Evolutionary conservation across 768 basidiomycete species (phyloP).

Genomic region (Kwoniella shandongensis): DNA sequence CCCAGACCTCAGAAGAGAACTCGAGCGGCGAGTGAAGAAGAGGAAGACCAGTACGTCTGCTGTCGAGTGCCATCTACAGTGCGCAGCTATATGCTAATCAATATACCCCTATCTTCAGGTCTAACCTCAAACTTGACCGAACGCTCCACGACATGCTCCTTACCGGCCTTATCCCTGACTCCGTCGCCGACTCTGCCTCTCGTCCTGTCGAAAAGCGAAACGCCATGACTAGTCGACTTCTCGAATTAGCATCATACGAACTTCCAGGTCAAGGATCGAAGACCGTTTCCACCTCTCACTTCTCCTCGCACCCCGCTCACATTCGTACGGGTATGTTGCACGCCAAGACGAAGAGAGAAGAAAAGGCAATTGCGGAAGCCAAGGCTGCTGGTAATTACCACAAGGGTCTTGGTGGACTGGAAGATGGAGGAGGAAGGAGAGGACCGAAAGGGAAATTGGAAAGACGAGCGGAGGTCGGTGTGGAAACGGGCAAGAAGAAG

Average conservation of each 20-base stretch:
- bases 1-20: conserved; percentile 23
- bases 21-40: conserved; percentile 23
- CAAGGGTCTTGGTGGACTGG: conserved; percentile 37
- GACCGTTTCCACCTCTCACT: conserved; percentile 15
- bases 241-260: conserved; percentile 41
- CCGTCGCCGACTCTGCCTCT: conserved; percentile 21
- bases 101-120: conserved; percentile 18
- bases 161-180: conserved; percentile 43
- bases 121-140: conserved; percentile 52
- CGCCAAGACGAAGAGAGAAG: conserved; percentile 33
- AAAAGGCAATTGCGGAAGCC: conserved; percentile 34
- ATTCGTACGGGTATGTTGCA: conserved; percentile 49
- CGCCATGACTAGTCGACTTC: conserved; percentile 37
- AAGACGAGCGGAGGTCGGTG: conserved; percentile 18
- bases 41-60: conserved; percentile 47
- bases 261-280: conserved; percentile 45
- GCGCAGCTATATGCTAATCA: background rate
- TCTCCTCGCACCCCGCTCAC: conserved; percentile 41
- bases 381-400: conserved; percentile 43
- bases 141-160: conserved; percentile 51
- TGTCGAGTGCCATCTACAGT: too few relatives aligned
- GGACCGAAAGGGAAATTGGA: conserved; percentile 24
- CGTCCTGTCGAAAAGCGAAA: conserved; percentile 50
- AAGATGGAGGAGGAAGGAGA: conserved; percentile 24
- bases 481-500: conserved; percentile 22